These are phyloP conservation scores for Paecilomyces sp. DNA, from an alignment of 2,329 filamentous ascomycete species.

Conservation along the genomic window DNA sequence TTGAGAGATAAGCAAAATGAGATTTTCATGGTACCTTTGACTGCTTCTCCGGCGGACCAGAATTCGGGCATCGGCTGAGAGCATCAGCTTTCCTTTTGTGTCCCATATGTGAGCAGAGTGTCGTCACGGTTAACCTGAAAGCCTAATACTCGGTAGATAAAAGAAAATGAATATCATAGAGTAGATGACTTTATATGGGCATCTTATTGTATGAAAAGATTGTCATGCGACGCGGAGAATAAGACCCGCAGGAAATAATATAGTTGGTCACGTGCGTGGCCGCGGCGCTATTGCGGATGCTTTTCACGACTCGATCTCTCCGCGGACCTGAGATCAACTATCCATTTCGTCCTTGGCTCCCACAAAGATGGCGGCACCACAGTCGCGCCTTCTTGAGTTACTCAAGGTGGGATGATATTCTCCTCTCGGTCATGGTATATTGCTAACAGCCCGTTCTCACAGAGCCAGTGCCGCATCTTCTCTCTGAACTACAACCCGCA, in stretches of 20 bases:
- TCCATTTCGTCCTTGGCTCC: not conserved
- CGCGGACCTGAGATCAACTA: not conserved
- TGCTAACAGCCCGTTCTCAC: conserved; percentile 2
- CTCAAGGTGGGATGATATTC: conserved; percentile 58
- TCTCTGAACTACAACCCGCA: conserved; percentile 85
- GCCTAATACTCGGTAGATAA: too few species aligned
- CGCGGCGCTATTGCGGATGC: not conserved
- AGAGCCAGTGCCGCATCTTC: conserved; percentile 91
- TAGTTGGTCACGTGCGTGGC: not conserved
- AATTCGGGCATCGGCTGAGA: not conserved
- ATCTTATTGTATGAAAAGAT: not conserved
- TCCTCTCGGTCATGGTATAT: not conserved
- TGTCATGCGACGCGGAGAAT: not conserved
- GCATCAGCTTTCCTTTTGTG: not conserved
- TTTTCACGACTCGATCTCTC: not conserved
- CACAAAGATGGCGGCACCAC: conserved; percentile 43
- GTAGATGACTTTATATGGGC: too few species aligned
- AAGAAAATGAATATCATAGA: too few species aligned
- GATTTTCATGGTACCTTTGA: not conserved
- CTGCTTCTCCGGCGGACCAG: not conserved
- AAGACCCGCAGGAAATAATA: not conserved
- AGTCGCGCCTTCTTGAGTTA: conserved; percentile 55
- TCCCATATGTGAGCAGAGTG: not conserved
- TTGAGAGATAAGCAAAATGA: not conserved
- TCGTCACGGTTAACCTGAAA: not conserved